Conservation (phyloP, 345 rosid genomes). For the Gossypium australe region DNA sequence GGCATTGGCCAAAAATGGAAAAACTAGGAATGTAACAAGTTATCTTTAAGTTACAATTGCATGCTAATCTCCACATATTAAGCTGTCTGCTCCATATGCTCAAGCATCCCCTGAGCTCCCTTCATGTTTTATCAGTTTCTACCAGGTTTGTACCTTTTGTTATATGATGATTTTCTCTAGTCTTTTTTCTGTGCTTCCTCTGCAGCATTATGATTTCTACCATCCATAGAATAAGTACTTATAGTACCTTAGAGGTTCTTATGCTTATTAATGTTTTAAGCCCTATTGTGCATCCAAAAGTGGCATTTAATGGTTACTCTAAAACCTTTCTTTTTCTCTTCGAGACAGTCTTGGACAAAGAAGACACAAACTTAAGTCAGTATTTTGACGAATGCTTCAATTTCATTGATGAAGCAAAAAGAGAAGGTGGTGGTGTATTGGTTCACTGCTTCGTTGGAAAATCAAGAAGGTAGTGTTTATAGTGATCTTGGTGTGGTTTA, state of each 20-base stretch:
- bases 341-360: constrained; percentile 5
- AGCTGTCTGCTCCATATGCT: neutral
- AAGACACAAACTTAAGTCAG: neutral
- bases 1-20: neutral
- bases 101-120: neutral
- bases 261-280: neutral
- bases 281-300: neutral
- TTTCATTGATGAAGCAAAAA: constrained; percentile 18
- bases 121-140: neutral
- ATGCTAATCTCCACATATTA: neutral
- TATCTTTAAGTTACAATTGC: neutral
- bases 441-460: constrained; percentile 42
- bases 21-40: neutral
- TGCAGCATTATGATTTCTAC: neutral
- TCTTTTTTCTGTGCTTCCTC: neutral
- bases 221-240: neutral
- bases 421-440: constrained; percentile 33
- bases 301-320: neutral
- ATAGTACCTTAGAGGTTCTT: neutral
- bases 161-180: neutral
- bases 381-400: constrained; percentile 14
- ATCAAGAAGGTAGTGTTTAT: constrained; percentile 29
- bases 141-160: neutral
- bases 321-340: neutral
- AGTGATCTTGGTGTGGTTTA: neutral